Percentiles rank a stretch among this genome's conserved stretches.
These are phyloP conservation scores for Aspergillus ochraceoroseus DNA, from an alignment of 2,329 filamentous ascomycete species.

Conservation along the genomic window DNA sequence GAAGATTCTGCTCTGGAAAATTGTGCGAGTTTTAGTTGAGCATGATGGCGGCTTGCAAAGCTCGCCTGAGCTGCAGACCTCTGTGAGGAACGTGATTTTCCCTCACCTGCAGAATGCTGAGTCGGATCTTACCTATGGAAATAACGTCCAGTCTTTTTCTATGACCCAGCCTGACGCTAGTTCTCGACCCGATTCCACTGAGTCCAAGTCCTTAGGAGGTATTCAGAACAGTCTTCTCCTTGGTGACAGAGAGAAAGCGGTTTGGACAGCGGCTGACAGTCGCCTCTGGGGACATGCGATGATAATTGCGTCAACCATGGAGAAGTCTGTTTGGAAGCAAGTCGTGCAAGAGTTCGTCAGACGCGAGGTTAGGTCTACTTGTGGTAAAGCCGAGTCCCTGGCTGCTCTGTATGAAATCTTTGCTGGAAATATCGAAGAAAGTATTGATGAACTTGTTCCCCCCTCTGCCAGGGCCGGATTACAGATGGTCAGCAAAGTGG, in stretches of 20 bases:
- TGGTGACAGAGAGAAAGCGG: slow-evolving; percentile 83
- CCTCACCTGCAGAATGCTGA: slow-evolving; percentile 48
- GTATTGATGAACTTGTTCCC: slow-evolving; percentile 90
- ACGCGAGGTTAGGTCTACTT: slow-evolving; percentile 81
- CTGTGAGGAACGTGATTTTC: slow-evolving; percentile 68
- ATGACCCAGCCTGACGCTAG: slow-evolving; percentile 37
- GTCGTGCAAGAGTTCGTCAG: slow-evolving; percentile 93
- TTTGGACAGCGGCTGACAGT: slow-evolving; percentile 90
- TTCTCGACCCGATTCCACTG: slow-evolving; percentile 61
- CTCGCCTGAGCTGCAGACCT: slow-evolving; percentile 63
- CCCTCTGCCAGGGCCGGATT: slow-evolving; percentile 86
- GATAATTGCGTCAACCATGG: slow-evolving; percentile 76
- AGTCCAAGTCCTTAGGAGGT: slow-evolving; percentile 64
- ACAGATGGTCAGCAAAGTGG: slow-evolving; percentile 75
- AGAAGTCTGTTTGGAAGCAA: slow-evolving; percentile 74
- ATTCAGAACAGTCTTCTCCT: slow-evolving; percentile 68
- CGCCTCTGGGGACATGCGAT: slow-evolving; percentile 95
- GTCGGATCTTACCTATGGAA: slow-evolving; percentile 24
- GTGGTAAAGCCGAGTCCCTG: slow-evolving; percentile 76
- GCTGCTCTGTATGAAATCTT: slow-evolving; percentile 91
- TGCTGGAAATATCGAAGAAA: slow-evolving; percentile 89
- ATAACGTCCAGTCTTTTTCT: slow-evolving; percentile 28
- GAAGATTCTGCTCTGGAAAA: slow-evolving; percentile 79
- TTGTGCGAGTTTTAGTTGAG: slow-evolving; percentile 75
- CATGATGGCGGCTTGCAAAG: slow-evolving; percentile 79